Percentiles rank a stretch among this genome's conserved stretches.
These are phyloP conservation scores for Trichoderma lentiforme DNA, from an alignment of 2,329 filamentous ascomycete species.

Conservation along the genomic window DNA sequence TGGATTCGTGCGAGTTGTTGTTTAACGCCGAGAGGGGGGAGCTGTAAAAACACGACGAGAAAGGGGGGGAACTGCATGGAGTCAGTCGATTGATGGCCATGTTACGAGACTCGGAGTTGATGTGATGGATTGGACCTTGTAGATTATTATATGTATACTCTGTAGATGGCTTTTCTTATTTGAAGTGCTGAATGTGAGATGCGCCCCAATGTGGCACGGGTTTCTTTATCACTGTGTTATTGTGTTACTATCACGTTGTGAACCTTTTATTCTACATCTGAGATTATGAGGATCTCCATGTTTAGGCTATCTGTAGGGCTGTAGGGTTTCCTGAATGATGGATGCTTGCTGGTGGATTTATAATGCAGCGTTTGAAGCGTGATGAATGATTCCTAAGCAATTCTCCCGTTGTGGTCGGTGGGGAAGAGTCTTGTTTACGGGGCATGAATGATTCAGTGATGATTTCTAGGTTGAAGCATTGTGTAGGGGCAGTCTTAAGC, in stretches of 20 bases:
- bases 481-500: not conserved
- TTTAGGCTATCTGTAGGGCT: not conserved
- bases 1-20: not conserved
- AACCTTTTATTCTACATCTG: not conserved
- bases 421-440: not conserved
- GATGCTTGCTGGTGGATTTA: not conserved
- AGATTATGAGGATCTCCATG: not conserved
- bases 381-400: not conserved
- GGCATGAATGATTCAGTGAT: not conserved
- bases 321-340: not conserved
- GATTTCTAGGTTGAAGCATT: not conserved
- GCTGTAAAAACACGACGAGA: not conserved
- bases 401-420: not conserved
- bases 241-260: not conserved
- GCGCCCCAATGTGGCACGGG: not conserved
- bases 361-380: not conserved
- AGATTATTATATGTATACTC: conserved; percentile 5
- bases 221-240: not conserved
- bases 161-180: not conserved
- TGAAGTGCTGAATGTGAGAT: conserved; percentile 6
- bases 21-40: not conserved
- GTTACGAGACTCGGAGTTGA: conserved; percentile 14
- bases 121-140: conserved; percentile 10
- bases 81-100: not conserved
- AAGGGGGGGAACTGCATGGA: not conserved